Evolutionary conservation across 805 yeast species (phyloP).

Genomic region (Yueomyces sinensis): DNA sequence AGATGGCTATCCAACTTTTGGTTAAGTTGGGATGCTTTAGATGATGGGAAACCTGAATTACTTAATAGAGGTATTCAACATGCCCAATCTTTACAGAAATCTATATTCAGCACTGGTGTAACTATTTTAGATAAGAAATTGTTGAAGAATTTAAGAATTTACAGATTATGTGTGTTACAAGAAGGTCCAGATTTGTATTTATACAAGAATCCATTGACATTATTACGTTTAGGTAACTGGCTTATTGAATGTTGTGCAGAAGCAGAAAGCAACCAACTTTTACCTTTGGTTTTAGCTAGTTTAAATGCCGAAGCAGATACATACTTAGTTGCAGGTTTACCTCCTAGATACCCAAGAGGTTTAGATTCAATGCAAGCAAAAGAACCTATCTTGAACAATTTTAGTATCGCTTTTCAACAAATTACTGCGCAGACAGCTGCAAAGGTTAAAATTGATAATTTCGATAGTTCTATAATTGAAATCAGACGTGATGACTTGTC

Average conservation of each 20-base stretch:
- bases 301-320: conserved; percentile 62
- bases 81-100: conserved; percentile 75
- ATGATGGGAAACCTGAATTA: conserved; percentile 26
- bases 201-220: conserved; percentile 76
- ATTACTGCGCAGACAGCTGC: conserved; percentile 80
- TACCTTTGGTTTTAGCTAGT: conserved; percentile 81
- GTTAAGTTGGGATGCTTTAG: conserved; percentile 55
- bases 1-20: conserved; percentile 66
- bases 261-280: conserved; percentile 42
- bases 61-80: conserved; percentile 48
- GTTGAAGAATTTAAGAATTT: conserved; percentile 66
- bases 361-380: conserved; percentile 21
- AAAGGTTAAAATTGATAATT: conserved; percentile 80
- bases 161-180: conserved; percentile 73
- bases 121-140: conserved; percentile 76
- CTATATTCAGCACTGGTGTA: conserved; percentile 77
- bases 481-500: conserved; percentile 76
- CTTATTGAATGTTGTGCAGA: conserved; percentile 80
- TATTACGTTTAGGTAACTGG: conserved; percentile 83
- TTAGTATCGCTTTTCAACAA: conserved; percentile 83
- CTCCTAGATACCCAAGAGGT: conserved; percentile 62
- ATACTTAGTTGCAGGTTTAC: conserved; percentile 78
- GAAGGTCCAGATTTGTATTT: conserved; percentile 75
- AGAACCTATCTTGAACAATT: conserved; percentile 54
- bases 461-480: conserved; percentile 89